Evolutionary conservation across 2,329 filamentous ascomycete species (phyloP).

Genomic region (Aspergillus sp.): DNA sequence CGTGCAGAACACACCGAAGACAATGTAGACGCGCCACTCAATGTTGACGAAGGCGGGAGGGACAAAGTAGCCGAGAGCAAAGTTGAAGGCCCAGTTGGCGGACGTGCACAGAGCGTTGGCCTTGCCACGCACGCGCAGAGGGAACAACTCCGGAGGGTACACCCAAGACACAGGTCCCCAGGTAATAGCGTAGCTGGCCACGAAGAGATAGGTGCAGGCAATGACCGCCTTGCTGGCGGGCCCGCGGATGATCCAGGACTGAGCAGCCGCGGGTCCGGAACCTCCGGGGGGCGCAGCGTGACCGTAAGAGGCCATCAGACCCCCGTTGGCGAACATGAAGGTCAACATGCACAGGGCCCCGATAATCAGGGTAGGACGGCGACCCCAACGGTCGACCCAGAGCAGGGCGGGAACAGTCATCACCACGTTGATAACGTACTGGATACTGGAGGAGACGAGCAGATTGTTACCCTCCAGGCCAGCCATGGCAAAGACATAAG

Average conservation of each 20-base stretch:
- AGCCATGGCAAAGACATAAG: conserved; percentile 67
- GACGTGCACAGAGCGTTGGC: conserved; percentile 61
- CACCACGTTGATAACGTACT: conserved; percentile 75
- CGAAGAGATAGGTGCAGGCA: conserved; percentile 70
- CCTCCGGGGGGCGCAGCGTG: conserved; percentile 42
- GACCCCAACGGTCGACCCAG: conserved; percentile 73
- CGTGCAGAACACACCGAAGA: conserved; percentile 72
- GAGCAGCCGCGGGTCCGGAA: conserved; percentile 29
- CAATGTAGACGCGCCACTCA: conserved; percentile 64
- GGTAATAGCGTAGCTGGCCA: conserved; percentile 65
- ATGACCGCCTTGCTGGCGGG: conserved; percentile 64
- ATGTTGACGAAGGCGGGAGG: conserved; percentile 58
- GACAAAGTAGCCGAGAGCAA: conserved; percentile 54
- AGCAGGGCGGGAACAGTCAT: conserved; percentile 78
- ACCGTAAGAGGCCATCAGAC: conserved; percentile 40
- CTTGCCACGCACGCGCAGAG: conserved; percentile 62
- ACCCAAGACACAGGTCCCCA: conserved; percentile 62
- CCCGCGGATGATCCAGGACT: conserved; percentile 40
- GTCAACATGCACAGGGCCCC: conserved; percentile 63
- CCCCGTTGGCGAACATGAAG: conserved; percentile 44
- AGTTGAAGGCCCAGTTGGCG: conserved; percentile 65
- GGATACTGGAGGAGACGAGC: conserved; percentile 66
- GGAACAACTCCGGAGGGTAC: conserved; percentile 63
- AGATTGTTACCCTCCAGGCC: conserved; percentile 59
- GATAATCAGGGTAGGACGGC: conserved; percentile 63